A percentile compares a stretch with the other conserved stretches of the same genome.
phyloP scores from a whole-genome alignment of 2,329 filamentous ascomycete species.

The Tolypocladium inflatum region DNA sequence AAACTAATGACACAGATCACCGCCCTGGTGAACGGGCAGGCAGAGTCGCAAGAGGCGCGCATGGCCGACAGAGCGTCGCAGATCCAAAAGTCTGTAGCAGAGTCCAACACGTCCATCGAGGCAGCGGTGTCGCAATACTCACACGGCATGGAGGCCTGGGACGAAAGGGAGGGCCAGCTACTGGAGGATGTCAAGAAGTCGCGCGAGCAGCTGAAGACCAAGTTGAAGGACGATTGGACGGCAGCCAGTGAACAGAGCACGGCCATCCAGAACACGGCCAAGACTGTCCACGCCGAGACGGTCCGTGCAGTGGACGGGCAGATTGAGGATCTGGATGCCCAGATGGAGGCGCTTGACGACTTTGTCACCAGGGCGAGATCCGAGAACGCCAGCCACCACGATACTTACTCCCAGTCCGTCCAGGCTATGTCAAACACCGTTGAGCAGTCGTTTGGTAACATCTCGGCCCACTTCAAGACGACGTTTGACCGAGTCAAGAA shows the following conservation, averaged over 20 bases:
- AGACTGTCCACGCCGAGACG: conserved; percentile 83
- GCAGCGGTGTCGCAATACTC: conserved; percentile 57
- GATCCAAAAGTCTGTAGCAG: conserved; percentile 53
- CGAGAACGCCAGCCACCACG: conserved; percentile 72
- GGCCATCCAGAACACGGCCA: conserved; percentile 75
- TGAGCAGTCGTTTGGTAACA: conserved; percentile 61
- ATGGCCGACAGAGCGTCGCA: conserved; percentile 52
- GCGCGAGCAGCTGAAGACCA: conserved; percentile 68
- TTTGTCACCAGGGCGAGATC: conserved; percentile 75
- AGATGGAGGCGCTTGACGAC: conserved; percentile 84
- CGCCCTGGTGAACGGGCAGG: conserved; percentile 64
- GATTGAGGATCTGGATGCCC: conserved; percentile 74
- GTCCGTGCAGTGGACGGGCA: conserved; percentile 84
- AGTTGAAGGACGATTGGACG: conserved; percentile 79
- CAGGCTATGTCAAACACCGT: conserved; percentile 56
- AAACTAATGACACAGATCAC: conserved; percentile 69
- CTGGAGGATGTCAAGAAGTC: conserved; percentile 64
- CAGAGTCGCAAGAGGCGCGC: conserved; percentile 63
- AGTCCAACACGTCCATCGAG: conserved; percentile 56
- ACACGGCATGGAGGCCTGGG: conserved; percentile 66
- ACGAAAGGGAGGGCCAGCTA: conserved; percentile 56
- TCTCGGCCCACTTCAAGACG: conserved; percentile 60
- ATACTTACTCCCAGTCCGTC: conserved; percentile 59
- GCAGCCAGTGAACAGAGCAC: conserved; percentile 69
- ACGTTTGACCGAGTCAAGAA: conserved; percentile 59